phyloP scores from a whole-genome alignment of 495 filamentous ascomycete genomes.

The Penicillium turbatum region DNA sequence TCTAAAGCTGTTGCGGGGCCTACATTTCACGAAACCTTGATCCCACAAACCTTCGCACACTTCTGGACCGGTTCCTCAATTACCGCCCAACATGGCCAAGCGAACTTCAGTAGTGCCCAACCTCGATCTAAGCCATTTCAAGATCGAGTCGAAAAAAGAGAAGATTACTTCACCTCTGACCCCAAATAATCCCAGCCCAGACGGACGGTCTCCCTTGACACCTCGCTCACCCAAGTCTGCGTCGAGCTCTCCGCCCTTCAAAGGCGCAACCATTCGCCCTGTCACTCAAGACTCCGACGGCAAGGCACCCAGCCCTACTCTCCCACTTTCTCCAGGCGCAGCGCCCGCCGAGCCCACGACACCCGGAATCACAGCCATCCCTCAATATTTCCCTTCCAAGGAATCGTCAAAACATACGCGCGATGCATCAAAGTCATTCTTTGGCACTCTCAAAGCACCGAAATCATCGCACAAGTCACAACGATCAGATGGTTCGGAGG shows the following conservation, averaged over 20 bases:
- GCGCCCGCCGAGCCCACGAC: slow-evolving; percentile 32
- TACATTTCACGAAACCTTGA: slow-evolving; percentile 4
- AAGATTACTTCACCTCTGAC: slow-evolving; percentile 36
- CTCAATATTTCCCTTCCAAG: slow-evolving; percentile 50
- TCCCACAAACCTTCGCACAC: slow-evolving; percentile 1
- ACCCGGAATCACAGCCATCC: slow-evolving; percentile 51
- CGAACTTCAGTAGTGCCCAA: slow-evolving; percentile 41
- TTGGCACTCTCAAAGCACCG: slow-evolving; percentile 52
- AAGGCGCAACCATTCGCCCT: slow-evolving; percentile 43
- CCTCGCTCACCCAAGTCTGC: slow-evolving; percentile 42
- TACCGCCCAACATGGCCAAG: slow-evolving; percentile 38
- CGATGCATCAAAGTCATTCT: slow-evolving; percentile 53
- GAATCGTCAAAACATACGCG: slow-evolving; percentile 46
- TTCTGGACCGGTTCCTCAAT: slow-evolving; percentile 14
- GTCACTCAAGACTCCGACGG: slow-evolving; percentile 40
- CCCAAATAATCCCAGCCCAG: slow-evolving; percentile 37
- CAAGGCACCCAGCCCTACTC: slow-evolving; percentile 32
- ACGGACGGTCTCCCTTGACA: slow-evolving; percentile 40
- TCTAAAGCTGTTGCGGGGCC: slow-evolving; percentile 1
- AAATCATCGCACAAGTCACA: slow-evolving; percentile 48
- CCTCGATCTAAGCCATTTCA: slow-evolving; percentile 41
- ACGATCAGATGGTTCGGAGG: slow-evolving; percentile 38
- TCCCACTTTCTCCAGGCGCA: slow-evolving; percentile 29
- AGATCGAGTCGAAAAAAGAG: slow-evolving; percentile 26
- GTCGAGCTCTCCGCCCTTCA: slow-evolving; percentile 41